A percentile compares a stretch with the other conserved stretches of the same genome.
Evolutionary conservation across 352 stramenopile species (phyloP).

Genomic region (Phytophthora sp.): DNA sequence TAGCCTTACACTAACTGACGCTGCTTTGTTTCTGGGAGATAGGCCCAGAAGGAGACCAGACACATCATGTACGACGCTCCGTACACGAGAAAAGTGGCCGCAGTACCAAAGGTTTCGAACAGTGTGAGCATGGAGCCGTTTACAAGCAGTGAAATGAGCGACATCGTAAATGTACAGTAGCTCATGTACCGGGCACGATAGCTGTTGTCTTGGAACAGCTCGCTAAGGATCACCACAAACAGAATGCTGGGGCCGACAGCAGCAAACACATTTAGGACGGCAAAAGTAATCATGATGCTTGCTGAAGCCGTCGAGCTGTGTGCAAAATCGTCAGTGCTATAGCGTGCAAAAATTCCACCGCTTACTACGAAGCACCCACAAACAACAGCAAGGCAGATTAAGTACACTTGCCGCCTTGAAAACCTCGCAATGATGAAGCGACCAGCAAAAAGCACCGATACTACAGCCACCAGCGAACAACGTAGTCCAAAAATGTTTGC

Average conservation of each 20-base stretch:
- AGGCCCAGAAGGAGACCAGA: slow-evolving; percentile 68
- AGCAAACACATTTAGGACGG: slow-evolving; percentile 76
- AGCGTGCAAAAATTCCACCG: slow-evolving; percentile 69
- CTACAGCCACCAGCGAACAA: slow-evolving; percentile 69
- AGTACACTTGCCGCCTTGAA: slow-evolving; percentile 71
- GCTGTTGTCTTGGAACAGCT: slow-evolving; percentile 84
- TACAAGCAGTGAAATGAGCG: slow-evolving; percentile 81
- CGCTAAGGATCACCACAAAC: slow-evolving; percentile 86
- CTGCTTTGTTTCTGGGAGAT: slow-evolving; percentile 83
- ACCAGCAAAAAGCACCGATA: slow-evolving; percentile 71
- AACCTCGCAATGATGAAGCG: slow-evolving; percentile 74
- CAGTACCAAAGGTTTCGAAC: slow-evolving; percentile 71
- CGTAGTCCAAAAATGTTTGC: slow-evolving; percentile 82
- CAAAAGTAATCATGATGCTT: slow-evolving; percentile 72
- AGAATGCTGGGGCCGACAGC: slow-evolving; percentile 79
- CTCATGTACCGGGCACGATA: slow-evolving; percentile 88
- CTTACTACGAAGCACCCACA: slow-evolving; percentile 72
- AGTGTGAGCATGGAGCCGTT: slow-evolving; percentile 84
- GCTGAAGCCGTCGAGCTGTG: slow-evolving; percentile 45
- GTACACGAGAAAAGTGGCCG: slow-evolving; percentile 71
- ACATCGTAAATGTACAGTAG: slow-evolving; percentile 91
- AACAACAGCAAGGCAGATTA: slow-evolving; percentile 74
- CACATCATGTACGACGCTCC: slow-evolving; percentile 73
- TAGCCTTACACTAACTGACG: slow-evolving; percentile 62
- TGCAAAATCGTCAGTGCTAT: slow-evolving; percentile 69